These are phyloP conservation scores for Gaertneriomyces sp. DNA, from an alignment of 192 early-diverging fungal species.

Conservation along the genomic window DNA sequence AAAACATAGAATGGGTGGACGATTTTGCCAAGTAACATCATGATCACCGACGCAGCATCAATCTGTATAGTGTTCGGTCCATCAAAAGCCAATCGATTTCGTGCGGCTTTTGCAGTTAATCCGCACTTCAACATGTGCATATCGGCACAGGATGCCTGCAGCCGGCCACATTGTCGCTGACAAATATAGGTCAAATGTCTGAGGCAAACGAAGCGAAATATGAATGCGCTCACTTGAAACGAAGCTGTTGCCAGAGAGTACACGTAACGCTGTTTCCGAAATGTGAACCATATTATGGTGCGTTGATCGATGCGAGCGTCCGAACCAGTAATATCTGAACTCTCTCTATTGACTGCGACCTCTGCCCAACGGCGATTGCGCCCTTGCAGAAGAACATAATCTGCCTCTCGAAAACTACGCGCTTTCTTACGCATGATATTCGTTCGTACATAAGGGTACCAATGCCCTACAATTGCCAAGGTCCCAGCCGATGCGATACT, in stretches of 20 bases:
- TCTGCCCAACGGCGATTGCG: conserved; percentile 30
- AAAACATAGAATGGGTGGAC: conserved; percentile 50
- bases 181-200: background rate
- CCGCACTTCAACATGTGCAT: conserved; percentile 30
- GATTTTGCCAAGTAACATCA: conserved; percentile 38
- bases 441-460: conserved; percentile 26
- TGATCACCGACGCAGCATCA: conserved; percentile 24
- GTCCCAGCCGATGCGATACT: conserved; percentile 28
- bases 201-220: background rate
- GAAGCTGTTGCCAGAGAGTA: conserved; percentile 23
- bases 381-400: conserved; percentile 25
- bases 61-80: conserved; percentile 42
- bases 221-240: conserved; percentile 31
- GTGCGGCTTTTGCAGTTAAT: conserved; percentile 17
- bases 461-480: conserved; percentile 22
- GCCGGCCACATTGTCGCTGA: conserved; percentile 32
- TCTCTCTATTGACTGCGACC: conserved; percentile 12
- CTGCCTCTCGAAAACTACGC: conserved; percentile 30
- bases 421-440: conserved; percentile 13
- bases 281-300: conserved; percentile 33
- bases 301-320: background rate
- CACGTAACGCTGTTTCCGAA: conserved; percentile 40
- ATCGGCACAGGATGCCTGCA: conserved; percentile 17
- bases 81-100: conserved; percentile 21
- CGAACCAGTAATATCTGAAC: conserved; percentile 2